Percentiles rank a stretch among this genome's conserved stretches.
phyloP scores from a whole-genome alignment of 495 filamentous ascomycete species.

The Penicillium odoratum region DNA sequence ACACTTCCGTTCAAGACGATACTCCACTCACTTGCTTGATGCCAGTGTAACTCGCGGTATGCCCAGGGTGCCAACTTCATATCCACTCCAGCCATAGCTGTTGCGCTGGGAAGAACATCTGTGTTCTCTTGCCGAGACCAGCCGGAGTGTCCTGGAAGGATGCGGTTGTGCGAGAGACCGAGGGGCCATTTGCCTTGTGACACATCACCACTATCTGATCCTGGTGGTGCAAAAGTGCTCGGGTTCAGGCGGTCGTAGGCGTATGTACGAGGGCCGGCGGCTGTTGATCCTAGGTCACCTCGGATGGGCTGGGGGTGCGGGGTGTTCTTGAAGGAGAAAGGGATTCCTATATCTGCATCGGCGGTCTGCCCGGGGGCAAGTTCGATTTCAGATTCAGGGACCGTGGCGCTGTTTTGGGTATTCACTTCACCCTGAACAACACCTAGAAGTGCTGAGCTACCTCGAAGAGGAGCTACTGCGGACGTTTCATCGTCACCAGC shows the following conservation, averaged over 20 bases:
- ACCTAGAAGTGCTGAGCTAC: conserved; percentile 1
- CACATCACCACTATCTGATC: conserved; percentile 5
- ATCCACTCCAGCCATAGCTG: conserved; percentile 8
- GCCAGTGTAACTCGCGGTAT: conserved; percentile 11
- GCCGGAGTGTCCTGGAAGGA: conserved; percentile 8
- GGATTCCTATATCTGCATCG: conserved; percentile 7
- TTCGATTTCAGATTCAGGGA: neutral
- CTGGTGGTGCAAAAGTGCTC: conserved; percentile 8
- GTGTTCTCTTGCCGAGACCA: conserved; percentile 12
- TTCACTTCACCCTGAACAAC: conserved; percentile 4
- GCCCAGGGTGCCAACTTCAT: conserved; percentile 12
- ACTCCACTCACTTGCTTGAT: conserved; percentile 10
- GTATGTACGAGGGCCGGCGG: conserved; percentile 7
- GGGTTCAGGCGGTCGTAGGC: conserved; percentile 11
- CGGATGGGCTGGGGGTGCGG: conserved; percentile 8
- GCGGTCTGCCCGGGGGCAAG: conserved; percentile 5
- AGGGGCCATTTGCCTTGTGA: conserved; percentile 11
- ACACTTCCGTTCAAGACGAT: conserved; percentile 9
- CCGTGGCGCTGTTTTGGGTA: neutral
- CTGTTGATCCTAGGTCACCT: conserved; percentile 11
- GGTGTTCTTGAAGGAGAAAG: conserved; percentile 8
- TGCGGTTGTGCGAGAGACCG: conserved; percentile 10
- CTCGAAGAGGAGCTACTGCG: neutral
- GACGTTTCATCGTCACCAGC: conserved; percentile 8
- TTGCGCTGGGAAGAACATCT: conserved; percentile 4